These are phyloP conservation scores for Enterospora canceri DNA, from an alignment of 371 early-diverging fungal genomes.

Conservation along the genomic window DNA sequence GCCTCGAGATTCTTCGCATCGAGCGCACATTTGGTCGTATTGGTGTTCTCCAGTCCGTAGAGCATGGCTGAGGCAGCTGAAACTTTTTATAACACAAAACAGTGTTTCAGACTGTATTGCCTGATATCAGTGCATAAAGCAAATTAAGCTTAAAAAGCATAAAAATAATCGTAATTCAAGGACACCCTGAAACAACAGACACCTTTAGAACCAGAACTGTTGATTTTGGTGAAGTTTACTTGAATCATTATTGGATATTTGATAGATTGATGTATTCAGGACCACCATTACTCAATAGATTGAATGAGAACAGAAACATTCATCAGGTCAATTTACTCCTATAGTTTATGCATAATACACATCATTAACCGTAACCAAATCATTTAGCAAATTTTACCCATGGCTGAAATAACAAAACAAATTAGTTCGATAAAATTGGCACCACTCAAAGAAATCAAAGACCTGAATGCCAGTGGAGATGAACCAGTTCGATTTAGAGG, in stretches of 20 bases:
- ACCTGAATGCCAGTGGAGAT: neutral
- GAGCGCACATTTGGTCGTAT: slow-evolving; percentile 39
- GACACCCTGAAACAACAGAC: neutral
- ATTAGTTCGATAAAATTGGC: neutral
- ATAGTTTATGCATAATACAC: too few relatives aligned
- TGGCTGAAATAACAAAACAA: neutral
- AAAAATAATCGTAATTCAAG: neutral
- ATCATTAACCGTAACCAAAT: neutral
- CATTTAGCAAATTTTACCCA: neutral
- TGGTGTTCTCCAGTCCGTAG: slow-evolving; percentile 42
- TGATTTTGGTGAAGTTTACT: too few relatives aligned
- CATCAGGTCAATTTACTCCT: too few relatives aligned
- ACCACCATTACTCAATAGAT: too few relatives aligned
- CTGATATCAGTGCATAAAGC: neutral
- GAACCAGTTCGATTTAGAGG: slow-evolving; percentile 37
- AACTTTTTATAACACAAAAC: neutral
- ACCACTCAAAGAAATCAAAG: neutral
- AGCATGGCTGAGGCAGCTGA: slow-evolving; percentile 19
- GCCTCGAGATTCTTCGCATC: slow-evolving; percentile 49
- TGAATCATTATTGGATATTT: too few relatives aligned
- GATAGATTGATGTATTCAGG: too few relatives aligned
- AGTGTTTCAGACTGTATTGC: neutral
- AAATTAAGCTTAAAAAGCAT: neutral
- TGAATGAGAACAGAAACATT: too few relatives aligned
- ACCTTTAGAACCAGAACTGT: neutral